These are phyloP conservation scores for Laguncularia racemosa DNA, from an alignment of 345 rosid genomes.

Conservation along the genomic window DNA sequence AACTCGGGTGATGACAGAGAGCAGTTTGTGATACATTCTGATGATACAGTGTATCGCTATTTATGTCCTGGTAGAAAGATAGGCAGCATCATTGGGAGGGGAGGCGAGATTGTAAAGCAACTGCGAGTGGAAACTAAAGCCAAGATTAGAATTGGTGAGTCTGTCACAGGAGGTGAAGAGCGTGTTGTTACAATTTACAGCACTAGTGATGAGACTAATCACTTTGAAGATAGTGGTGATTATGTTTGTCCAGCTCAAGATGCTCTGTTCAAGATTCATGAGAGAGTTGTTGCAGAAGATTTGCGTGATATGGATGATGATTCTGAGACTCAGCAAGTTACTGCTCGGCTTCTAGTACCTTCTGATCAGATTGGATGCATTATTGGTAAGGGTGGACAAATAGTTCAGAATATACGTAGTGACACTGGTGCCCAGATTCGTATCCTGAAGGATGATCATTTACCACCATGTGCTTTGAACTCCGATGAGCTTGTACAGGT, in stretches of 20 bases:
- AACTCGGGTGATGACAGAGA: constrained; percentile 69
- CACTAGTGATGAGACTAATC: constrained; percentile 76
- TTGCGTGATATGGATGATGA: constrained; percentile 47
- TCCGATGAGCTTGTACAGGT: constrained; percentile 98
- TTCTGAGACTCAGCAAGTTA: constrained; percentile 48
- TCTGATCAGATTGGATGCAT: constrained; percentile 98
- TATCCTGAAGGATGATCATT: constrained; percentile 76
- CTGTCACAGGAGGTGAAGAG: constrained; percentile 70
- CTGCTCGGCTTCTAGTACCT: constrained; percentile 81
- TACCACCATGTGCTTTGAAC: constrained; percentile 77
- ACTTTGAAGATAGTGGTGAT: constrained; percentile 42
- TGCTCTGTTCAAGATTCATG: constrained; percentile 84
- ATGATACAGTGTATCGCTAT: constrained; percentile 82
- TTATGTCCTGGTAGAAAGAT: constrained; percentile 78
- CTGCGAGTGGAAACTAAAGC: constrained; percentile 75
- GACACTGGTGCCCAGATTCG: constrained; percentile 94
- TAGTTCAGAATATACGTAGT: constrained; percentile 73
- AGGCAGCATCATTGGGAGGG: constrained; percentile 92
- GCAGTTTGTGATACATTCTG: constrained; percentile 42
- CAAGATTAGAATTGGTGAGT: constrained; percentile 80
- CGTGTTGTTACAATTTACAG: constrained; percentile 92
- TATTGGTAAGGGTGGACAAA: constrained; percentile 93
- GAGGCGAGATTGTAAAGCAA: constrained; percentile 95
- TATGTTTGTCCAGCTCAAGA: constrained; percentile 81
- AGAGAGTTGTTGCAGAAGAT: constrained; percentile 69